These are phyloP conservation scores for Massariosphaeria phaeospora DNA, from an alignment of 495 filamentous ascomycete species.

Conservation along the genomic window DNA sequence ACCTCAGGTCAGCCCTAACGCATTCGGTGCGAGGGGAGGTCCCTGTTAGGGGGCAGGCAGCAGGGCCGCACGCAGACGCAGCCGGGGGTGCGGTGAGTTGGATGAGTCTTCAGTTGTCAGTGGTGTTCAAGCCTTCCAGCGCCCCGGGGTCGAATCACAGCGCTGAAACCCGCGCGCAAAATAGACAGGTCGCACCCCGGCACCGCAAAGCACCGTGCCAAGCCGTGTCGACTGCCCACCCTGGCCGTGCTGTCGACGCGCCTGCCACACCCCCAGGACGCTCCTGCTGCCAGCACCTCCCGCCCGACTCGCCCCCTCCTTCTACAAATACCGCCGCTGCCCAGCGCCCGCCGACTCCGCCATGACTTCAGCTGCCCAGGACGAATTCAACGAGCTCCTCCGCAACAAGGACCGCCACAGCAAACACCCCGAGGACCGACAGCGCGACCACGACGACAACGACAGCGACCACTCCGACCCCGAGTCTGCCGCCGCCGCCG, in stretches of 20 bases:
- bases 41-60: background rate
- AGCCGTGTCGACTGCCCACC: too few relatives aligned
- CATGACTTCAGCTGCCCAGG: constrained; percentile 59
- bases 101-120: background rate
- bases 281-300: background rate
- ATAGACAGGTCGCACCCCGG: constrained; percentile 1
- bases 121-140: constrained; percentile 18
- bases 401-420: constrained; percentile 47
- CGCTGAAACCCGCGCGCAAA: constrained; percentile 5
- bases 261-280: constrained; percentile 14
- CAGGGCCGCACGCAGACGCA: background rate
- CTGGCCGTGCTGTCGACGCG: too few relatives aligned
- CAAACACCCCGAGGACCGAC: constrained; percentile 57
- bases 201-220: background rate
- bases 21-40: background rate
- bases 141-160: constrained; percentile 15
- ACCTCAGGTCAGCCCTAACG: constrained; percentile 18
- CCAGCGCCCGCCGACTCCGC: constrained; percentile 20
- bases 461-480: constrained; percentile 35
- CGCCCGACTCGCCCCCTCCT: background rate
- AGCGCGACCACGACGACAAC: constrained; percentile 10
- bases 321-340: constrained; percentile 27
- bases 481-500: constrained; percentile 29
- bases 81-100: too few relatives aligned
- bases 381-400: constrained; percentile 77